Conservation (phyloP, 2,329 filamentous ascomycete species). For the Gliomastix tumulicola region DNA sequence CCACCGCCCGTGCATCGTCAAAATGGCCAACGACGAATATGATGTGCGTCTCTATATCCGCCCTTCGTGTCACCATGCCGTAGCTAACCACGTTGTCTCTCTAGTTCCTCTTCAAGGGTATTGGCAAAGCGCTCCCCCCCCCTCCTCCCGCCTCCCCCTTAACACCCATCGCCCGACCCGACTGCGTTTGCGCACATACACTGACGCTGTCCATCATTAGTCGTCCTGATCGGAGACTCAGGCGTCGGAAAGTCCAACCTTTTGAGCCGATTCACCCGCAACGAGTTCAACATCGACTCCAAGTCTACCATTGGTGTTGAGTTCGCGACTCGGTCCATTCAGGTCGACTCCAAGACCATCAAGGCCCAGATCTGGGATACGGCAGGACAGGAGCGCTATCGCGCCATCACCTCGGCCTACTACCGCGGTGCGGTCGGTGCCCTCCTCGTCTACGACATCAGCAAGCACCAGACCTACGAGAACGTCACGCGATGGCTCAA, state of each 20-base stretch:
- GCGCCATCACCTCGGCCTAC: constrained; percentile 98
- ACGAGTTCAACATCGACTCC: constrained; percentile 99
- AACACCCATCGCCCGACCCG: constrained; percentile 14
- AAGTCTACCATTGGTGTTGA: constrained; percentile 99
- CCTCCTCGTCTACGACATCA: constrained; percentile 98
- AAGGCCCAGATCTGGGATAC: constrained; percentile 99
- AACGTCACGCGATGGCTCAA: constrained; percentile 99
- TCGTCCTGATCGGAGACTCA: constrained; percentile 98
- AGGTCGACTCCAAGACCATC: constrained; percentile 99
- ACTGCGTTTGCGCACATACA: too few species aligned
- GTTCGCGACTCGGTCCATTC: constrained; percentile 96
- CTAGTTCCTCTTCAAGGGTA: constrained; percentile 99
- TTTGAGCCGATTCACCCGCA: constrained; percentile 97
- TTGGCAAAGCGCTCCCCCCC: constrained; percentile 19
- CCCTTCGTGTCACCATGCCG: neutral
- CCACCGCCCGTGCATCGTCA: constrained; percentile 32
- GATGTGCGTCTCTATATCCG: constrained; percentile 96
- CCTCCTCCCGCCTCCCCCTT: constrained; percentile 12
- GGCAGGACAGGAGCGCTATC: constrained; percentile 96
- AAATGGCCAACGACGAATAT: constrained; percentile 99
- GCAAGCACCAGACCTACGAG: constrained; percentile 99
- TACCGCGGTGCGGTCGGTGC: constrained; percentile 97
- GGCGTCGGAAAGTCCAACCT: constrained; percentile 99
- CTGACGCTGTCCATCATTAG: too few species aligned
- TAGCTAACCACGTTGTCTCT: constrained; percentile 19